Evolutionary conservation across 257 asterid species (phyloP).

Genomic region (Marsdenia floribunda): DNA sequence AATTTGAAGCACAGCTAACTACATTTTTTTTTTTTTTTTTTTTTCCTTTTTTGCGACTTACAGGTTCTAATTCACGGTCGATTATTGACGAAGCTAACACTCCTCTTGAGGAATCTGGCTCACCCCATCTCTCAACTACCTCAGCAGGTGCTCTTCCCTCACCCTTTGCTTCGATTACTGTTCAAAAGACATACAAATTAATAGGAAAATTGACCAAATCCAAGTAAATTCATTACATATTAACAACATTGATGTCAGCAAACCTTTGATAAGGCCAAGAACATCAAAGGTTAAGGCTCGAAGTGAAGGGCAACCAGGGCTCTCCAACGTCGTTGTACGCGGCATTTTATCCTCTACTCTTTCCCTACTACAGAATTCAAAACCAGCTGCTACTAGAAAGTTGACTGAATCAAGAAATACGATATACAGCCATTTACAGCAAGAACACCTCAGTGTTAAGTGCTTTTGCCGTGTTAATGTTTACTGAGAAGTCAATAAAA

Average conservation of each 20-base stretch:
- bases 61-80: conserved; percentile 75
- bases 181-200: neutral
- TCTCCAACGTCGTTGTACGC: conserved; percentile 67
- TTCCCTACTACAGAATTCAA: neutral
- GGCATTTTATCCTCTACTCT: conserved; percentile 36
- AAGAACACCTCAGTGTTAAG: neutral
- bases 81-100: conserved; percentile 65
- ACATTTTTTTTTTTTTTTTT: no score
- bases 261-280: conserved; percentile 90
- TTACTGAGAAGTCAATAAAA: neutral
- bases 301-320: conserved; percentile 75
- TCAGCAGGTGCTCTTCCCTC: conserved; percentile 45
- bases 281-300: conserved; percentile 73
- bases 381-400: neutral
- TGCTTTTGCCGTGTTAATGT: neutral
- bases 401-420: neutral
- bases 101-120: conserved; percentile 62
- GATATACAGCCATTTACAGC: neutral
- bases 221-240: neutral
- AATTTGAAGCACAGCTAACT: neutral
- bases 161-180: conserved; percentile 65
- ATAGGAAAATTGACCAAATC: neutral
- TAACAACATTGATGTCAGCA: neutral
- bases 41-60: conserved; percentile 20
- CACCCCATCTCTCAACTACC: conserved; percentile 89